phyloP scores from a whole-genome alignment of 257 asterid species.

The Jacaranda copaia region DNA sequence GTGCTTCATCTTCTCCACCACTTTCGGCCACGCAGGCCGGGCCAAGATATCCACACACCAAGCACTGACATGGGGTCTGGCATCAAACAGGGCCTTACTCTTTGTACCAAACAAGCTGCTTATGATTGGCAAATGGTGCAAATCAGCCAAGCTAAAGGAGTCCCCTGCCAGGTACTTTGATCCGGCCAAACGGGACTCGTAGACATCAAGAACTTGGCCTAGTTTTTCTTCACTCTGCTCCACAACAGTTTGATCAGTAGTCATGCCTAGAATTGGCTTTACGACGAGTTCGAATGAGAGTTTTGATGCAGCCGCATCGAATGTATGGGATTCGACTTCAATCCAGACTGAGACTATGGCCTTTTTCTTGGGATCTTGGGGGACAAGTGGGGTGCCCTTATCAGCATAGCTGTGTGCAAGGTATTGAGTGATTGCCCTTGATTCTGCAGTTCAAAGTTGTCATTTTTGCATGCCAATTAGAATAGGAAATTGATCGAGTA shows the following conservation, averaged over 20 bases:
- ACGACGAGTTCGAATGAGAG: slow-evolving; percentile 44
- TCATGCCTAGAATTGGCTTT: slow-evolving; percentile 48
- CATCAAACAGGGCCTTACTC: slow-evolving; percentile 44
- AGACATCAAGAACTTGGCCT: slow-evolving; percentile 52
- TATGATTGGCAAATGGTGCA: slow-evolving; percentile 51
- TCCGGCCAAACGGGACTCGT: slow-evolving; percentile 47
- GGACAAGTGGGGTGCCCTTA: slow-evolving; percentile 47
- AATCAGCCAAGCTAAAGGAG: slow-evolving; percentile 53
- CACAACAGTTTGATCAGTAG: slow-evolving; percentile 43
- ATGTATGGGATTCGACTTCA: slow-evolving; percentile 60
- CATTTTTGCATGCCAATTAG: neutral
- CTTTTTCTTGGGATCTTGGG: slow-evolving; percentile 49
- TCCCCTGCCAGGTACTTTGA: slow-evolving; percentile 62
- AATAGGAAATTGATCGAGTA: neutral
- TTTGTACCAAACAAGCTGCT: slow-evolving; percentile 45
- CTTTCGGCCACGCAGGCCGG: slow-evolving; percentile 63
- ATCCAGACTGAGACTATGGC: slow-evolving; percentile 45
- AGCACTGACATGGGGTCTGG: slow-evolving; percentile 44
- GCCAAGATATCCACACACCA: slow-evolving; percentile 57
- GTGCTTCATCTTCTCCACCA: slow-evolving; percentile 24
- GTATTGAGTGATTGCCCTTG: slow-evolving; percentile 62
- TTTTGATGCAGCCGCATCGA: slow-evolving; percentile 40
- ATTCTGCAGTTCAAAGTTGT: slow-evolving; percentile 45
- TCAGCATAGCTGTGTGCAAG: slow-evolving; percentile 43
- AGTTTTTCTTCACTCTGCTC: slow-evolving; percentile 43